Base-by-base conservation (phyloP, 306 rosid species). In the Lathyrus tuberosus region DNA sequence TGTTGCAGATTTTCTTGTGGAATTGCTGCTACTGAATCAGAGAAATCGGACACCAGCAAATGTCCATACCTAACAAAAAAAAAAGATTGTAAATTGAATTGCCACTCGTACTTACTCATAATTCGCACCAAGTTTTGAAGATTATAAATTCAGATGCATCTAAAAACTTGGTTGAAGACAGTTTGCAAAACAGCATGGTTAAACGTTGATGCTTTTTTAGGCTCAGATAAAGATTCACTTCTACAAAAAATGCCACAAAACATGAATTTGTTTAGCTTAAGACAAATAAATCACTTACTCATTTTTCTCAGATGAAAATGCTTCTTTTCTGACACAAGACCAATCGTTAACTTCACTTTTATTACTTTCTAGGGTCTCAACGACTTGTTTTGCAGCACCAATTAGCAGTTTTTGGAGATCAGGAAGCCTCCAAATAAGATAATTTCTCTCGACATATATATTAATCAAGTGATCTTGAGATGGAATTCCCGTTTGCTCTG, bases 301-400 rank as follows among this genome's bases (percentile, higher is more conserved):
- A 69, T 94, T 94, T 74, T 86, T 94, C 81, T 84, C 89, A 12
- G 95, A 91, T 22, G 99, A 79, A 78, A 91, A 94, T 73, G 95
- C 95, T 81, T 89, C 97, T 73, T 81, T 87, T 86, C 97, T 87
- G 79, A 89, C 99, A 70, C 96, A 89, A 75, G 88, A 84, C 97
- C 95, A 94, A 73, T 91, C 96, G 10, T 86, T 80, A 16, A 76
- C 81, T 58, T 89, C 97, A 15, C 81, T 76, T 49, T 63, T 71
- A 80, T 87, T 82, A 69, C 71, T 80, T 72, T 88, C 89, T 20
- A 83, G 72, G 3, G 87, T 87, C 71, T 89, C 89, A 30, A 89
- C 60, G 46, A 89, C 90, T 82, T 43, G 77, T 65, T 89, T 87
- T 51, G 96, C 91, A 47, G 90, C 84, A 31, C 85, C 89, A 47